A percentile compares a stretch with the other conserved stretches of the same genome.
phyloP scores from a whole-genome alignment of 2,329 filamentous ascomycete genomes.

The Botrytis deweyae region DNA sequence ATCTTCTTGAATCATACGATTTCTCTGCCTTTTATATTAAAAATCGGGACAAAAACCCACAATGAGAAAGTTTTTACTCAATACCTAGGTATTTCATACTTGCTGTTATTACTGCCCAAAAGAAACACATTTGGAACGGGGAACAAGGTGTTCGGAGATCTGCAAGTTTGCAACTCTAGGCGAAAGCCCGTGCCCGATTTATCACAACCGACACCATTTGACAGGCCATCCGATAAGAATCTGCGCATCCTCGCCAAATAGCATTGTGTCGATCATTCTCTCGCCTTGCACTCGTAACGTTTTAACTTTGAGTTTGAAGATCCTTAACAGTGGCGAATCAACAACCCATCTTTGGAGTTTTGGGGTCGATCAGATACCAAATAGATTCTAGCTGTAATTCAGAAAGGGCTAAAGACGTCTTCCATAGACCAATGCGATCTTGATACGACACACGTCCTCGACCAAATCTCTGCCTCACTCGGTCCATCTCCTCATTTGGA shows the following conservation, averaged over 20 bases:
- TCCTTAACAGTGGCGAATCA: slow-evolving; percentile 15
- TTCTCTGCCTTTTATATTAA: slow-evolving; percentile 9
- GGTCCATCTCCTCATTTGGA: neutral
- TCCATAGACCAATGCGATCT: neutral
- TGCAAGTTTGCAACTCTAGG: slow-evolving; percentile 10
- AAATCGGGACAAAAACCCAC: slow-evolving; percentile 20
- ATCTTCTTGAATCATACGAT: slow-evolving; percentile 13
- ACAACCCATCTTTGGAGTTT: slow-evolving; percentile 4
- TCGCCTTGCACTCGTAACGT: slow-evolving; percentile 6
- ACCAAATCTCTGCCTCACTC: slow-evolving; percentile 3
- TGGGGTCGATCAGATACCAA: slow-evolving; percentile 11
- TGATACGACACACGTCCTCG: neutral
- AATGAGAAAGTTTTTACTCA: slow-evolving; percentile 27
- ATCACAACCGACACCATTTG: slow-evolving; percentile 13
- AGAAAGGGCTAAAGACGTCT: neutral
- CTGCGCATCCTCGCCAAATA: neutral
- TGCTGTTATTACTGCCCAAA: neutral
- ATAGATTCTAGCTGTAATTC: neutral
- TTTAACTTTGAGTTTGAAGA: slow-evolving; percentile 4
- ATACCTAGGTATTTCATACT: slow-evolving; percentile 10
- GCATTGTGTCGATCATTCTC: slow-evolving; percentile 12
- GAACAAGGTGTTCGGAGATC: slow-evolving; percentile 7
- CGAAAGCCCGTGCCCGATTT: slow-evolving; percentile 12
- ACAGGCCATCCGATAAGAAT: slow-evolving; percentile 10
- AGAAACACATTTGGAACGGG: neutral